Percentiles rank a stretch among this genome's conserved stretches.
Evolutionary conservation across 208 protist species (phyloP).

Genomic region (Trypanosoma mega): DNA sequence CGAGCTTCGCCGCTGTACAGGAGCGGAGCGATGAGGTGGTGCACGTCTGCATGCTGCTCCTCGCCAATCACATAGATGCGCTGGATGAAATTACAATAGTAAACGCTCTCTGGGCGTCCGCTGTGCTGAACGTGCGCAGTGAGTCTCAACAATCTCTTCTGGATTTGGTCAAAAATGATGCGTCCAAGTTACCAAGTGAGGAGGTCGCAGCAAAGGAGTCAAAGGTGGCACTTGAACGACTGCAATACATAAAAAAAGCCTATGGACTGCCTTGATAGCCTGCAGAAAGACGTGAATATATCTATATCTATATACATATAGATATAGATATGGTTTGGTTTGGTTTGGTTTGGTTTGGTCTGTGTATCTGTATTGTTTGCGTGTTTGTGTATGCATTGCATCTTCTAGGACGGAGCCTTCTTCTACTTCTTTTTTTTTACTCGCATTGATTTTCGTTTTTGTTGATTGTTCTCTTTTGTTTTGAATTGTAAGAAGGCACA

Average conservation of each 20-base stretch:
- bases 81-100: slow-evolving; percentile 45
- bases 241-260: slow-evolving; percentile 27
- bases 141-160: slow-evolving; percentile 76
- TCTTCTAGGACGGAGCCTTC: too few species aligned
- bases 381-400: too few species aligned
- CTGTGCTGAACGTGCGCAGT: slow-evolving; percentile 74
- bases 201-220: slow-evolving; percentile 13
- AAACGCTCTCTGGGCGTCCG: slow-evolving; percentile 76
- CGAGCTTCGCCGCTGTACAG: slow-evolving; percentile 88
- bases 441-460: too few species aligned
- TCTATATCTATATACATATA: slow-evolving; percentile 8
- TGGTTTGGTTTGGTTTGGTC: not conserved
- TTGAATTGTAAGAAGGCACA: too few species aligned
- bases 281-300: not conserved
- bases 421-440: too few species aligned
- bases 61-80: slow-evolving; percentile 46
- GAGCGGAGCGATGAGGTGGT: slow-evolving; percentile 86
- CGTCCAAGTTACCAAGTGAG: slow-evolving; percentile 7
- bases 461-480: too few species aligned
- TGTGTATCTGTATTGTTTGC: too few species aligned
- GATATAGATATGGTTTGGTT: not conserved
- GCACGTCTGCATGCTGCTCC: slow-evolving; percentile 63
- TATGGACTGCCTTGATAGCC: slow-evolving; percentile 20
- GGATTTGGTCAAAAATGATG: slow-evolving; percentile 30
- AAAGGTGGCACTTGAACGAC: slow-evolving; percentile 19